Evolutionary conservation across 345 rosid genomes (phyloP), one percentile per base, ranked within the genome.

Genomic region (Physaria fendleri): DNA sequence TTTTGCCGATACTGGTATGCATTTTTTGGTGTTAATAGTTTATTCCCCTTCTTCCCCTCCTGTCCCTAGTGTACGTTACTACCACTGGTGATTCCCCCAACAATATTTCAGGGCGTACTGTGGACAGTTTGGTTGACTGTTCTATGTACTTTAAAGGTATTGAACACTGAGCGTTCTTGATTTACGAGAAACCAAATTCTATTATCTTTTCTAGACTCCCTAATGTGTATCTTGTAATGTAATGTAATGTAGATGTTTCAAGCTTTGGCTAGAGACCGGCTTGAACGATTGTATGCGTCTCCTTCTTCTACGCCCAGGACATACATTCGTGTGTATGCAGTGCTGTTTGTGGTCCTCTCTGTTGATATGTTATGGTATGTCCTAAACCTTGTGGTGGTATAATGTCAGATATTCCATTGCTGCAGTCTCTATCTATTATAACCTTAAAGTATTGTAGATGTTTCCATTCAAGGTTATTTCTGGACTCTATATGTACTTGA

Each of bases 231-330:
- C 65, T 56, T 41, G 24, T 44, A 49, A 49, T 71, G 42, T 44
- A 49, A 49, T 71, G 42, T 25, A 37, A 53, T 42, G 38, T 77
- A 87, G 99, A 87, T 89, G 99, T 89, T 89, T 83, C 99, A 93
- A 87, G 96, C 95, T 66, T 76, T 93, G 82, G 95, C 88, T 54
- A 85, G 95, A 77, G 99, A 93, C 76, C 87, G 99, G 52, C 90
- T 93, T 66, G 99, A 93, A 62, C 82, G 85, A 40, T 71, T 93
- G 78, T 89, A 93, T 77, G 90, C 99, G 47, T 93, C 99, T 70
- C 99, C 97, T 65, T 81, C 95, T 55, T 87, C 92, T 57, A 80
- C 82, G 15, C 88, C 90, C 0, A 83, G 95, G 95, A 79, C 83
- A 64, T 87, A 89, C 76, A 81, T 89, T 44, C 97, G 95, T 21